Evolutionary conservation across 148 eudicot genomes (phyloP), one percentile per base, ranked within the genome.

Genomic region (Cornus suecica): DNA sequence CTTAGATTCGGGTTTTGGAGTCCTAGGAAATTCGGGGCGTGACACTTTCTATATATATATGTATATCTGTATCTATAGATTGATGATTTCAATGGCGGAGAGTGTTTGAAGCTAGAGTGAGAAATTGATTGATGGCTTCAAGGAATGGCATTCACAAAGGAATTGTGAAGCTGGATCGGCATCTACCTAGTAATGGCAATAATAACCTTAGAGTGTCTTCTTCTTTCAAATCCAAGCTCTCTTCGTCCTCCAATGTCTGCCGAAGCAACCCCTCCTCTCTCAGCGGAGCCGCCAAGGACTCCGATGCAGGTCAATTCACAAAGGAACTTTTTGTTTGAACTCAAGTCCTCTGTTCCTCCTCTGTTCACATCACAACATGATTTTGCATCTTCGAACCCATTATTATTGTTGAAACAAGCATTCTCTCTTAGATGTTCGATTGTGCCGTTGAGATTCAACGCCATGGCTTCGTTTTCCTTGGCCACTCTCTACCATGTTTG

Each of bases 401-500:
- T n/a, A n/a, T n/a, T n/a, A n/a, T n/a, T 77, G 18, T 82, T 51
- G 15, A 41, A 56, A 68, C 71, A 56, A n/a, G 70, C 86, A 48
- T 73, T 83, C 56, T 88, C 86, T 58, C 69, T 87, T 13, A 90
- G 77, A 66, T 88, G 84, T 31, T 86, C 81, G 15, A 93, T 76
- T 30, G 86, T 48, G 63, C 78, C 80, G 80, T 68, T 88, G 31
- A 93, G 67, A 16, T 84, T 62, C 0, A 71, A 63, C 2, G 82
- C 86, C 85, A 84, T 80, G 20, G 83, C 87, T 77, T 93, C 92
- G 41, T 86, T 93, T 86, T n/a, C n/a, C n/a, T n/a, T n/a, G n/a
- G n/a, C n/a, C n/a, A n/a, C n/a, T n/a, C n/a, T n/a, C n/a, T n/a
- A 81, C 97, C 97, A 93, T 65, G 79, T 77, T 78, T 87, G 86